Evolutionary conservation across 2,329 filamentous ascomycete species (phyloP).

Genomic region (Septoria petroselini): DNA sequence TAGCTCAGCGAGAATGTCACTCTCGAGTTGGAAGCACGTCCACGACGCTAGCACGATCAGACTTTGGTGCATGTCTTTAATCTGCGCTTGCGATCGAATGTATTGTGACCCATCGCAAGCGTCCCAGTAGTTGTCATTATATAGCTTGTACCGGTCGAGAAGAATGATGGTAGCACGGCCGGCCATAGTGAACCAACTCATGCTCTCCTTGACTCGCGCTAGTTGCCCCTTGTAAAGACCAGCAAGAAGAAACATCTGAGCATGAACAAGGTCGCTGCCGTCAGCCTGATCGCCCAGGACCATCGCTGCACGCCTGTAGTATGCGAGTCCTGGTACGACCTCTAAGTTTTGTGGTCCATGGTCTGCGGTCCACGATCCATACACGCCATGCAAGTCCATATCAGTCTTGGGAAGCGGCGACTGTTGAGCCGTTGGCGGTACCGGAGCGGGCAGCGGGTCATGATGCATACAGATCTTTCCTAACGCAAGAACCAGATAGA

Average conservation of each 20-base stretch:
- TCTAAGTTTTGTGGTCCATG: slow-evolving; percentile 60
- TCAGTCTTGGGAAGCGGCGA: no score
- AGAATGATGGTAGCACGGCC: slow-evolving; percentile 65
- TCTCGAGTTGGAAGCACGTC: slow-evolving; percentile 91
- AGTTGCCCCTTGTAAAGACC: slow-evolving; percentile 87
- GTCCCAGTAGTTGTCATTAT: slow-evolving; percentile 37
- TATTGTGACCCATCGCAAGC: slow-evolving; percentile 31
- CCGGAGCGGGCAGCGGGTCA: slow-evolving; percentile 48
- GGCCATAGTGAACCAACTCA: slow-evolving; percentile 63
- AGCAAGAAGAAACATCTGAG: slow-evolving; percentile 79
- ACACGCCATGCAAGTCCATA: no score
- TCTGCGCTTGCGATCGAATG: neutral
- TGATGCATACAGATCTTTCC: slow-evolving; percentile 73
- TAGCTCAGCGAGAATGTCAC: slow-evolving; percentile 89
- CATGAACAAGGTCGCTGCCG: slow-evolving; percentile 74
- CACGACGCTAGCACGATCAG: slow-evolving; percentile 69
- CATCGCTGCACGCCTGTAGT: slow-evolving; percentile 80
- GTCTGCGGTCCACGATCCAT: no score
- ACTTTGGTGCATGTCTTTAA: slow-evolving; percentile 39
- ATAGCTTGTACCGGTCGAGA: slow-evolving; percentile 63
- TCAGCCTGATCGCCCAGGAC: slow-evolving; percentile 83
- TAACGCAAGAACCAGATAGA: slow-evolving; percentile 78
- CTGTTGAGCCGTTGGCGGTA: no score
- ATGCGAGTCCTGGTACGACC: slow-evolving; percentile 81
- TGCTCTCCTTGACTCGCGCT: slow-evolving; percentile 82